These are phyloP conservation scores for Emmonsia crescens DNA, from an alignment of 2,329 filamentous ascomycete species.

Conservation along the genomic window DNA sequence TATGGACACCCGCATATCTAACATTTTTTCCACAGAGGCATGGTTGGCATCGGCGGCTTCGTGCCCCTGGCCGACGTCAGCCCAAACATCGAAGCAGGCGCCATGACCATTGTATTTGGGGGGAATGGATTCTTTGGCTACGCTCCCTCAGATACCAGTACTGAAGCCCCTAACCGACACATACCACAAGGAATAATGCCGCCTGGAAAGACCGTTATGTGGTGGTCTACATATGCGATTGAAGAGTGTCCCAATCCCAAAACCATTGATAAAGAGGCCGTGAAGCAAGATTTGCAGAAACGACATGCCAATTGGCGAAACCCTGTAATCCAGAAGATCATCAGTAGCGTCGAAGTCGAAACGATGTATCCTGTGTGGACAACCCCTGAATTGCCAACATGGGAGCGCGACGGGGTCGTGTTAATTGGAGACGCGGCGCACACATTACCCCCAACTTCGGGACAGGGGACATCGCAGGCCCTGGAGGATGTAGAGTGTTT, in stretches of 20 bases:
- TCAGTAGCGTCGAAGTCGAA: constrained; percentile 29
- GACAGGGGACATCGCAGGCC: constrained; percentile 47
- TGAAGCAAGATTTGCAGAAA: constrained; percentile 27
- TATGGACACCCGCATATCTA: neutral
- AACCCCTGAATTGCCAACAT: constrained; percentile 37
- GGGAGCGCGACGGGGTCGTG: constrained; percentile 39
- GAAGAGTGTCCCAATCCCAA: constrained; percentile 23
- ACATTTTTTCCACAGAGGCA: constrained; percentile 20
- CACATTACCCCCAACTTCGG: constrained; percentile 43
- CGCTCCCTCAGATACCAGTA: constrained; percentile 24
- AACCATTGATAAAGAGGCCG: constrained; percentile 20
- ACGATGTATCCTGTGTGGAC: constrained; percentile 41
- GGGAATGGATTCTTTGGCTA: constrained; percentile 44
- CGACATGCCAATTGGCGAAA: constrained; percentile 39
- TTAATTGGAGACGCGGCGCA: constrained; percentile 49
- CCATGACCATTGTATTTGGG: constrained; percentile 37
- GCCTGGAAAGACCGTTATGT: constrained; percentile 27
- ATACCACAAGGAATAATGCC: constrained; percentile 14
- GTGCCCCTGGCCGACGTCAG: constrained; percentile 22
- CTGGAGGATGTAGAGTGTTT: constrained; percentile 45
- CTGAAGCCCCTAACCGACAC: constrained; percentile 15
- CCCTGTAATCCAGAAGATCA: constrained; percentile 33
- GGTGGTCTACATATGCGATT: constrained; percentile 39
- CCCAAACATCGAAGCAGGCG: constrained; percentile 23
- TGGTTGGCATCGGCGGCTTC: constrained; percentile 39